Percentiles rank a stretch among this genome's conserved stretches.
Conservation (phyloP, 352 stramenopile genomes). For the Phytophthora kernoviae region DNA sequence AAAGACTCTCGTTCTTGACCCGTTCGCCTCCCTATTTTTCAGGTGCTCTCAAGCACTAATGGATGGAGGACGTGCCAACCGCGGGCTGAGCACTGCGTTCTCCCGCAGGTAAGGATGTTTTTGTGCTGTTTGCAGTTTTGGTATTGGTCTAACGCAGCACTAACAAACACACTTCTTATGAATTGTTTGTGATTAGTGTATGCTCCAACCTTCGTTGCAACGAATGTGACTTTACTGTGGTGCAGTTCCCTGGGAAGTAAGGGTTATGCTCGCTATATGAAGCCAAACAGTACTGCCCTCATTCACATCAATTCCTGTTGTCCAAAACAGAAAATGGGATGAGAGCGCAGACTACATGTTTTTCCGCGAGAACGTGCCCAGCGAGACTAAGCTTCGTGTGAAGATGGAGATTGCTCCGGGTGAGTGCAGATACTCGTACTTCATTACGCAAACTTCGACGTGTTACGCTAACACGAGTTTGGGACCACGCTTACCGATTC, state of each 20-base stretch:
- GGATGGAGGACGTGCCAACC: slow-evolving; percentile 57
- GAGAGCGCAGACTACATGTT: slow-evolving; percentile 84
- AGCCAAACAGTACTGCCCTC: not conserved
- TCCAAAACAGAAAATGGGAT: slow-evolving; percentile 62
- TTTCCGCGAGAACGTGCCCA: slow-evolving; percentile 82
- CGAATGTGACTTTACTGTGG: slow-evolving; percentile 81
- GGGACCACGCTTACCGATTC: too few relatives aligned
- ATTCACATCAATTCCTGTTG: not conserved
- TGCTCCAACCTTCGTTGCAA: slow-evolving; percentile 83
- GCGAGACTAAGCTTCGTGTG: slow-evolving; percentile 61
- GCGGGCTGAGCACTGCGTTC: slow-evolving; percentile 63
- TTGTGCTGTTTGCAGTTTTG: not conserved
- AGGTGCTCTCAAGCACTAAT: slow-evolving; percentile 67
- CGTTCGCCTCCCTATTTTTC: not conserved
- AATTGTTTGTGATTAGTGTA: slow-evolving; percentile 28
- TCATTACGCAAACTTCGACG: too few relatives aligned
- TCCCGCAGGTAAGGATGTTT: slow-evolving; percentile 43
- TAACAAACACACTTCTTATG: slow-evolving; percentile 2
- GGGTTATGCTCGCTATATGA: slow-evolving; percentile 9
- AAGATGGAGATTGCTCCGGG: slow-evolving; percentile 65
- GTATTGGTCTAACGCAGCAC: not conserved
- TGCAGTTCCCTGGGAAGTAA: slow-evolving; percentile 77
- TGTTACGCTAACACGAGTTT: not conserved
- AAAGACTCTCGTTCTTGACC: not conserved
- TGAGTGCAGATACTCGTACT: slow-evolving; percentile 14